Percentiles rank a stretch among this genome's conserved stretches.
Conservation (phyloP, 139 green algal species). For the Coccomyxa sp. region DNA sequence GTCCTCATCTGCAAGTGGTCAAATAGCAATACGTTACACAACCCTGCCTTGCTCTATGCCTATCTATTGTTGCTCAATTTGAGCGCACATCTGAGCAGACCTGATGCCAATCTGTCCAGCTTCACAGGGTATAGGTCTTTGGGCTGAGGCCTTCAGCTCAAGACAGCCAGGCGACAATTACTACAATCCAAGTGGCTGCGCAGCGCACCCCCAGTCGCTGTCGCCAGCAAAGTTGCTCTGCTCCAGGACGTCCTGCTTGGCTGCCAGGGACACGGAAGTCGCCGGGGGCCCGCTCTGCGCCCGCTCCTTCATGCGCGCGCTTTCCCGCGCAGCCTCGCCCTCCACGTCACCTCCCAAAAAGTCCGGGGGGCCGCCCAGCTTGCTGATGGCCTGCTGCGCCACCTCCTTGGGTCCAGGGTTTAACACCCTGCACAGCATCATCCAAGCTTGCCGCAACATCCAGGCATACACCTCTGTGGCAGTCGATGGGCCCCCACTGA, state of each 20-base stretch:
- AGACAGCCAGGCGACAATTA: background rate
- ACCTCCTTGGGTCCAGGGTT: too few relatives aligned
- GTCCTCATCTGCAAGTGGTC: background rate
- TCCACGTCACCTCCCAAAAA: background rate
- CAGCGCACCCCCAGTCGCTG: constrained; percentile 29
- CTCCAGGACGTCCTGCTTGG: constrained; percentile 25
- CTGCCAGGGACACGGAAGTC: constrained; percentile 22
- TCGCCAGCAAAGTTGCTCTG: background rate
- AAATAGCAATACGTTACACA: background rate
- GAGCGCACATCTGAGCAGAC: background rate
- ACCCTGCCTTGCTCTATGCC: background rate
- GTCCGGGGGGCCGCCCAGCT: too few relatives aligned
- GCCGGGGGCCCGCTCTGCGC: background rate
- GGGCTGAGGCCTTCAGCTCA: too few relatives aligned
- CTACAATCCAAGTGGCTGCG: too few relatives aligned
- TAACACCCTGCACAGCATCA: too few relatives aligned
- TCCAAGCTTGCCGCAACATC: too few relatives aligned
- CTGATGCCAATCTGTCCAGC: background rate
- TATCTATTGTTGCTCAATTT: background rate
- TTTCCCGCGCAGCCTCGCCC: background rate
- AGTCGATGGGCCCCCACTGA: too few relatives aligned
- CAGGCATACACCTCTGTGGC: too few relatives aligned
- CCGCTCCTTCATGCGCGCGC: background rate
- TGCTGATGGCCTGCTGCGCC: background rate
- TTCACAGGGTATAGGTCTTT: too few relatives aligned